These are phyloP conservation scores for Phoma sp. DNA, from an alignment of 2,329 filamentous ascomycete species.

Conservation along the genomic window DNA sequence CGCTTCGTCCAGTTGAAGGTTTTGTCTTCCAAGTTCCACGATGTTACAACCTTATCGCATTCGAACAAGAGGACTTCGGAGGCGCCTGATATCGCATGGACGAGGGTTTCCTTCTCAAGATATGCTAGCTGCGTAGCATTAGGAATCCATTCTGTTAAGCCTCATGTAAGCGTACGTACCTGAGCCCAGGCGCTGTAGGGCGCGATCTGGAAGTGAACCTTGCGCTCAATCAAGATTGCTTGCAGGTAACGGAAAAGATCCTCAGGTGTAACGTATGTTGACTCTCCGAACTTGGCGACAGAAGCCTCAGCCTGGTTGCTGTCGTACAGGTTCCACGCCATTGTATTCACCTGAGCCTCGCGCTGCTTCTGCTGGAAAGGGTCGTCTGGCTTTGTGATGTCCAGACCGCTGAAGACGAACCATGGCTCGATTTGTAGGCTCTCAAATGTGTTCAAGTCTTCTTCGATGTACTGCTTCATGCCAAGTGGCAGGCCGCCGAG, in stretches of 20 bases:
- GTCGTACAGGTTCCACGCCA: slow-evolving; percentile 89
- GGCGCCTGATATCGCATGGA: slow-evolving; percentile 80
- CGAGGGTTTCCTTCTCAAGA: slow-evolving; percentile 69
- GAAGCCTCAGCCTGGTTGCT: slow-evolving; percentile 79
- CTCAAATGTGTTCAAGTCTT: slow-evolving; percentile 76
- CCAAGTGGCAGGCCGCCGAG: slow-evolving; percentile 87
- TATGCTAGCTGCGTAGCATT: slow-evolving; percentile 71
- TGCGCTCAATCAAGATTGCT: slow-evolving; percentile 71
- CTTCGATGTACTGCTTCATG: slow-evolving; percentile 76
- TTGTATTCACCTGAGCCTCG: slow-evolving; percentile 72
- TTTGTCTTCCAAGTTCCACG: slow-evolving; percentile 72
- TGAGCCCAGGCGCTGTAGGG: slow-evolving; percentile 89
- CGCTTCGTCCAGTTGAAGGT: slow-evolving; percentile 71
- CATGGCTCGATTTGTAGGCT: slow-evolving; percentile 75
- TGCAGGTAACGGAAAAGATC: slow-evolving; percentile 81
- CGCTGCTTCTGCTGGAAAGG: slow-evolving; percentile 65
- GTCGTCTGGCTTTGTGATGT: slow-evolving; percentile 74
- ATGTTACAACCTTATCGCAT: slow-evolving; percentile 75
- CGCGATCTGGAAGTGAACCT: slow-evolving; percentile 79
- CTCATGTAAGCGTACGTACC: slow-evolving; percentile 62
- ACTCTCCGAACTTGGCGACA: slow-evolving; percentile 85
- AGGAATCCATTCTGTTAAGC: slow-evolving; percentile 23
- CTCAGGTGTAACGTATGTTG: slow-evolving; percentile 69
- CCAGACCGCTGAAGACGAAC: slow-evolving; percentile 92
- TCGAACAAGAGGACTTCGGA: slow-evolving; percentile 88